Conservation (phyloP, 2,329 filamentous ascomycete species). For the Fusarium marasasianum region DNA sequence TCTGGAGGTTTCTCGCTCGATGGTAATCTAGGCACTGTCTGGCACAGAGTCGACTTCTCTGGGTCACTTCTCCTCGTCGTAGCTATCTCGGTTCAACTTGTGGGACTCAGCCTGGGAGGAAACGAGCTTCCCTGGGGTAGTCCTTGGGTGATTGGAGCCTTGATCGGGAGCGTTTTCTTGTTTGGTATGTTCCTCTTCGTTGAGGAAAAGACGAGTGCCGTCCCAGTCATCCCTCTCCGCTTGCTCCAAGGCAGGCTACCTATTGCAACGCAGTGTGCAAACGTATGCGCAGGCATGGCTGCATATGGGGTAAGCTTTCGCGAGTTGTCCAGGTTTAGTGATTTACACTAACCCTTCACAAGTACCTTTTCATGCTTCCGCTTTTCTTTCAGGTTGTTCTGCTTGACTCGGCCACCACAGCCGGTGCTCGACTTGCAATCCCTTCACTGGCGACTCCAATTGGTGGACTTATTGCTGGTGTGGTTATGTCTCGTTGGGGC, state of each 20-base stretch:
- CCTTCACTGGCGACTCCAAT: conserved; percentile 69
- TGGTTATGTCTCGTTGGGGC: conserved; percentile 67
- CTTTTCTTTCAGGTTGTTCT: conserved; percentile 76
- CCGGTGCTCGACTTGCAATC: conserved; percentile 71
- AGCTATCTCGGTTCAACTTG: conserved; percentile 66
- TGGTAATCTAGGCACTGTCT: conserved; percentile 51
- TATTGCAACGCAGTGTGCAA: conserved; percentile 64
- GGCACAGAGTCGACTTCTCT: conserved; percentile 66
- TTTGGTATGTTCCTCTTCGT: conserved; percentile 57
- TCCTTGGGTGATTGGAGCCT: conserved; percentile 56
- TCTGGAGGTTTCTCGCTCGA: conserved; percentile 42
- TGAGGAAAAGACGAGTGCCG: conserved; percentile 59
- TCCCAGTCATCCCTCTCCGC: conserved; percentile 64
- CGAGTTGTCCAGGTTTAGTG: background rate
- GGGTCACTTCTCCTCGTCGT: conserved; percentile 66
- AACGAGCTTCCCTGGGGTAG: conserved; percentile 64
- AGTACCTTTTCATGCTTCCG: conserved; percentile 75
- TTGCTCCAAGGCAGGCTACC: conserved; percentile 66
- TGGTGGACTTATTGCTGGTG: conserved; percentile 64
- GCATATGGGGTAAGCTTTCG: conserved; percentile 66
- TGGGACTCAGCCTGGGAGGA: conserved; percentile 65
- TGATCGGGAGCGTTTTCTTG: conserved; percentile 55
- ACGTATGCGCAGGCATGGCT: conserved; percentile 68
- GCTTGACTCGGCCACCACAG: conserved; percentile 69
- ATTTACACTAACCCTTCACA: conserved; percentile 8